phyloP scores from a whole-genome alignment of 495 filamentous ascomycete species.

The Penicillium lagena region DNA sequence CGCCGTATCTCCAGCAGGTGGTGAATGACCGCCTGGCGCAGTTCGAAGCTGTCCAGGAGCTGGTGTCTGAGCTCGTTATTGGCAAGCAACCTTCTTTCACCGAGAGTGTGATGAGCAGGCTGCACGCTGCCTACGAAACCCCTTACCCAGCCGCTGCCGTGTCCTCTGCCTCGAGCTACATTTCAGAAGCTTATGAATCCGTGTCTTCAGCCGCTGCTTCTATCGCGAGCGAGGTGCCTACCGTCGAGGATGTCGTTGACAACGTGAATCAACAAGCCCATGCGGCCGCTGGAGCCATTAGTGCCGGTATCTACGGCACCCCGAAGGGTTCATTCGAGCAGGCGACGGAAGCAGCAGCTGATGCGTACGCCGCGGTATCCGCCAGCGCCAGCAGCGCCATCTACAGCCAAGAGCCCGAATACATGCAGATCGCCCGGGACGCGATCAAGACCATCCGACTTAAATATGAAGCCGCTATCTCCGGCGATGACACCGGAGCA shows the following conservation, averaged over 20 bases:
- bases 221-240: constrained; percentile 48
- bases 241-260: constrained; percentile 52
- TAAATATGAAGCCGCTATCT: constrained; percentile 50
- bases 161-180: constrained; percentile 48
- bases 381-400: constrained; percentile 47
- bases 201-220: constrained; percentile 45
- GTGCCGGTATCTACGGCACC: constrained; percentile 53
- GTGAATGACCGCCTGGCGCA: constrained; percentile 48
- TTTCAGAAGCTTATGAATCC: constrained; percentile 50
- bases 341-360: constrained; percentile 44
- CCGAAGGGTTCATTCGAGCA: constrained; percentile 47
- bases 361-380: constrained; percentile 41
- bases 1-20: constrained; percentile 53
- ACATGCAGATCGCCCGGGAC: constrained; percentile 40
- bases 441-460: constrained; percentile 44
- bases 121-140: constrained; percentile 58
- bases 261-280: constrained; percentile 50
- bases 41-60: constrained; percentile 60
- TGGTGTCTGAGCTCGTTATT: constrained; percentile 69
- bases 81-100: constrained; percentile 79
- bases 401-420: constrained; percentile 47
- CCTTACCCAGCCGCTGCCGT: constrained; percentile 42
- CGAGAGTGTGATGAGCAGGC: constrained; percentile 67
- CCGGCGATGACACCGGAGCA: constrained; percentile 45
- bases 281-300: constrained; percentile 54